Evolutionary conservation across 257 asterid species (phyloP).

Genomic region (Verbena officinalis): DNA sequence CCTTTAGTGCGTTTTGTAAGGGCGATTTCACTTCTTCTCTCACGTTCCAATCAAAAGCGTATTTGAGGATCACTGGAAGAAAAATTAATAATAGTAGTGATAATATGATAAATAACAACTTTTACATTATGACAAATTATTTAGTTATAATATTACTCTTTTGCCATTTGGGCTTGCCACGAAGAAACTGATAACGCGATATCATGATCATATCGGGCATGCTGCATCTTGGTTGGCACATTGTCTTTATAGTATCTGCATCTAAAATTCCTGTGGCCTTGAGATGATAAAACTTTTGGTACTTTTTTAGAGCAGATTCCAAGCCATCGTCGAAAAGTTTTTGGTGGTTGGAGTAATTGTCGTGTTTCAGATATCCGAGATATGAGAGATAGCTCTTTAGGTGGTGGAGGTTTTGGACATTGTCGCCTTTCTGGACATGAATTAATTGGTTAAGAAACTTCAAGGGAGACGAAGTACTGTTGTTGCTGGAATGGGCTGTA

Average conservation of each 20-base stretch:
- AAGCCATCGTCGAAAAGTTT: background rate
- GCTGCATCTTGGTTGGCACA: conserved; percentile 21
- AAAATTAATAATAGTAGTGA: too few species aligned
- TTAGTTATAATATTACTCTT: too few species aligned
- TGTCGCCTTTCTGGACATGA: background rate
- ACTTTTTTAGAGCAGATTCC: conserved; percentile 6
- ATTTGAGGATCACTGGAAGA: background rate
- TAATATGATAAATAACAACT: too few species aligned
- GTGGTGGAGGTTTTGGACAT: background rate
- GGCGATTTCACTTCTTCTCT: background rate
- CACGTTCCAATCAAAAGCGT: background rate
- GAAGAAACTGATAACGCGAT: conserved; percentile 13
- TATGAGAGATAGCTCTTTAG: background rate
- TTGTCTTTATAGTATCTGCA: background rate
- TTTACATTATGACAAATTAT: too few species aligned
- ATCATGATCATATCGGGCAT: conserved; percentile 13
- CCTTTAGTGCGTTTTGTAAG: background rate
- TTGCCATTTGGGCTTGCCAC: too few species aligned
- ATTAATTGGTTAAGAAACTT: background rate
- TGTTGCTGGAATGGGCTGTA: background rate
- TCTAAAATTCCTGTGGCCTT: conserved; percentile 3
- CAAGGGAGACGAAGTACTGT: background rate
- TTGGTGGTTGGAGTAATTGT: background rate
- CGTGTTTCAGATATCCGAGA: conserved; percentile 14
- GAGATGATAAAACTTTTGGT: conserved; percentile 20